Conservation (phyloP, 495 filamentous ascomycete genomes). For the Tuber aestivum region DNA sequence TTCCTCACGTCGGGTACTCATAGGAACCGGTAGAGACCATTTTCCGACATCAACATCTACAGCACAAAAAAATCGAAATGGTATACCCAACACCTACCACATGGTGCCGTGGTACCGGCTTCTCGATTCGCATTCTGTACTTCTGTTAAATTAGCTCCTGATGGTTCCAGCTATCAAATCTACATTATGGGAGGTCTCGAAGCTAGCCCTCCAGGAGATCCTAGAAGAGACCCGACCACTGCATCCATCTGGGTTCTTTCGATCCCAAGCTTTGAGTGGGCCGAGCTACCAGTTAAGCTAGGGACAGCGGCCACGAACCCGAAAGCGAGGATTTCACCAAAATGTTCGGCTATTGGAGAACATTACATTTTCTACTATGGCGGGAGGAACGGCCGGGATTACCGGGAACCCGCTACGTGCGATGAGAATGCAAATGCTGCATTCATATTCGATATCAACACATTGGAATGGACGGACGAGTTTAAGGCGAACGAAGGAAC, state of each 20-base stretch:
- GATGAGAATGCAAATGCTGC: conserved; percentile 7
- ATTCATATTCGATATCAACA: conserved; percentile 18
- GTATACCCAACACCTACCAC: conserved; percentile 12
- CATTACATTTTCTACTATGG: conserved; percentile 19
- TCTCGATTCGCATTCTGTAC: conserved; percentile 14
- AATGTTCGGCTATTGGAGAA: conserved; percentile 11
- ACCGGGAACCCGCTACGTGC: background rate
- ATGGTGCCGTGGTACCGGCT: background rate
- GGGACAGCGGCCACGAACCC: background rate
- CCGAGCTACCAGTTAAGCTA: background rate
- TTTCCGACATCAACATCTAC: conserved; percentile 16
- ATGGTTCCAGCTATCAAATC: conserved; percentile 21
- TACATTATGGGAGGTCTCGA: conserved; percentile 10
- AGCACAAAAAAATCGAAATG: conserved; percentile 14
- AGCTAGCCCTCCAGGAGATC: background rate
- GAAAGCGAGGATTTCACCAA: background rate
- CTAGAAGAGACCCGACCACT: background rate
- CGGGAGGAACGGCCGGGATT: conserved; percentile 5
- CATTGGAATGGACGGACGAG: conserved; percentile 5
- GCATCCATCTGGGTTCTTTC: conserved; percentile 14
- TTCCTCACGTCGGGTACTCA: background rate
- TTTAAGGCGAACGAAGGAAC: conserved; percentile 1
- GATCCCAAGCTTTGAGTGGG: conserved; percentile 18
- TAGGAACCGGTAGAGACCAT: background rate
- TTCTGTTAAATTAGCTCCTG: conserved; percentile 2